phyloP scores from a whole-genome alignment of 305 asterid genomes.

The Fraxinus velutina region DNA sequence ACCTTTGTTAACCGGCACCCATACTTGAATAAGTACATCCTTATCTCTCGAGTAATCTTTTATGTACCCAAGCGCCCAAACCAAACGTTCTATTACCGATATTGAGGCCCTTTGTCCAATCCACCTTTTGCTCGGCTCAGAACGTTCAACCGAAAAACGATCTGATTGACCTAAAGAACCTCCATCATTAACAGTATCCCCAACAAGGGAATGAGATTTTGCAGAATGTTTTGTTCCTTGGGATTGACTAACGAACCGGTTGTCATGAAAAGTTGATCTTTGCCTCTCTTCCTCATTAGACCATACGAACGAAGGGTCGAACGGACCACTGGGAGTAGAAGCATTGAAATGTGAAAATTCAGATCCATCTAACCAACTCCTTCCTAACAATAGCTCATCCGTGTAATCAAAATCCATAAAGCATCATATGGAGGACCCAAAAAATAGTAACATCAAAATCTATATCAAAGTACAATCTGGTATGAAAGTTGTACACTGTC shows the following conservation, averaged over 20 bases:
- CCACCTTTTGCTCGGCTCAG: slow-evolving; percentile 52
- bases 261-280: slow-evolving; percentile 46
- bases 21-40: slow-evolving; percentile 54
- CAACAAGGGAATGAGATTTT: slow-evolving; percentile 28
- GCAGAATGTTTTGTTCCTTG: background rate
- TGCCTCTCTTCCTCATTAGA: slow-evolving; percentile 56
- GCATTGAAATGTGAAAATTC: slow-evolving; percentile 50
- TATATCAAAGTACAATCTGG: background rate
- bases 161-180: slow-evolving; percentile 9
- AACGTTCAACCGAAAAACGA: background rate
- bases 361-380: slow-evolving; percentile 76
- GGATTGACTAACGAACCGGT: slow-evolving; percentile 39
- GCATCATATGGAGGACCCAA: slow-evolving; percentile 41
- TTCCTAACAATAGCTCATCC: slow-evolving; percentile 70
- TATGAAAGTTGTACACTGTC: slow-evolving; percentile 8
- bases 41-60: slow-evolving; percentile 40
- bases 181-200: slow-evolving; percentile 10
- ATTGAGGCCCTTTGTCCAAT: slow-evolving; percentile 51
- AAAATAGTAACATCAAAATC: background rate
- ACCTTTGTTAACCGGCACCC: slow-evolving; percentile 67
- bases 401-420: slow-evolving; percentile 77
- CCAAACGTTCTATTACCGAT: slow-evolving; percentile 61
- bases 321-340: slow-evolving; percentile 44
- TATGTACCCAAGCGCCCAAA: slow-evolving; percentile 54
- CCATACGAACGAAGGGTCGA: slow-evolving; percentile 58